Evolutionary conservation across 2,329 filamentous ascomycete species (phyloP).

Genomic region (Apiospora malaysiana): DNA sequence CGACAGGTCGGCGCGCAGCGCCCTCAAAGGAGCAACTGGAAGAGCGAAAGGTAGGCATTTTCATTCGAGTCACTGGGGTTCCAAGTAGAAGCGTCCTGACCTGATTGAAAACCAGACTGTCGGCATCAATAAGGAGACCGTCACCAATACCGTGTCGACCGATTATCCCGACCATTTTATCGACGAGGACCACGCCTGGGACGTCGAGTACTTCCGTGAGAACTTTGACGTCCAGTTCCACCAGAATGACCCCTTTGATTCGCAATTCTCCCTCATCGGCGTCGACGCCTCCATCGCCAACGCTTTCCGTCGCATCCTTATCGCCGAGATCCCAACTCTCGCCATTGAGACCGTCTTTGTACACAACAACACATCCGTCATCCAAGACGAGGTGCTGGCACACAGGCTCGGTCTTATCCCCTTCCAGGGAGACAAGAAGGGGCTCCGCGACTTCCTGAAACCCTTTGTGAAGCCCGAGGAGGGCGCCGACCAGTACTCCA

Average conservation of each 20-base stretch:
- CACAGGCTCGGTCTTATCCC: constrained; percentile 91
- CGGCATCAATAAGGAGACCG: constrained; percentile 86
- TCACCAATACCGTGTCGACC: constrained; percentile 85
- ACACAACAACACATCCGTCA: constrained; percentile 95
- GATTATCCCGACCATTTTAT: constrained; percentile 93
- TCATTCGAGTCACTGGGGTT: constrained; percentile 23
- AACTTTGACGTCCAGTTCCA: constrained; percentile 81
- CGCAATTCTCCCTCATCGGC: constrained; percentile 89
- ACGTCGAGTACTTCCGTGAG: constrained; percentile 73
- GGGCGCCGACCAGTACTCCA: constrained; percentile 65
- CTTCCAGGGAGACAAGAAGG: constrained; percentile 78
- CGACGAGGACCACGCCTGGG: constrained; percentile 85
- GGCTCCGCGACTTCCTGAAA: constrained; percentile 77
- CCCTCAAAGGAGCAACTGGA: constrained; percentile 36
- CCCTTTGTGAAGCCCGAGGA: constrained; percentile 77
- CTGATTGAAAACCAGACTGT: constrained; percentile 65
- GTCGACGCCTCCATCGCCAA: constrained; percentile 94
- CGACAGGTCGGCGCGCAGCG: constrained; percentile 31
- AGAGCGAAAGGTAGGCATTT: constrained; percentile 36
- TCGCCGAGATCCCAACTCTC: constrained; percentile 91
- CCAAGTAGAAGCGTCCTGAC: background rate
- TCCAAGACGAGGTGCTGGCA: constrained; percentile 95
- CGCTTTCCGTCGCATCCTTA: constrained; percentile 94
- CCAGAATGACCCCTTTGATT: constrained; percentile 76
- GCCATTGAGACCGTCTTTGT: constrained; percentile 95